Percentiles rank a stretch among this genome's conserved stretches.
Conservation (phyloP, 2,329 filamentous ascomycete genomes). For the Arthrobotrys pseudoclavata region DNA sequence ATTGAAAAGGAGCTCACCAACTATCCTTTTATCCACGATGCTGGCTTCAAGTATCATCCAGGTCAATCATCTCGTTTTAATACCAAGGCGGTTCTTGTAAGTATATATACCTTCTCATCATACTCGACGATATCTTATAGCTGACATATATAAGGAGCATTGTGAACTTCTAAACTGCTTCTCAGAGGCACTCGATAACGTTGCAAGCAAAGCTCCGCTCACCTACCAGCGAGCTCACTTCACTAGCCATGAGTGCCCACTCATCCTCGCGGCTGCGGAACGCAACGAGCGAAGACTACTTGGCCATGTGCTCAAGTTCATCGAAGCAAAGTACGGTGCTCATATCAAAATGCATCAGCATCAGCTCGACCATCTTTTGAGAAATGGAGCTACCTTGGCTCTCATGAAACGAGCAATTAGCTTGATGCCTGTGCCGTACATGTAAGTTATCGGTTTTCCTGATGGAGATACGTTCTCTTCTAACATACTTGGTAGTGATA, state of each 20-base stretch:
- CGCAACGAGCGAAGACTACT: slow-evolving; percentile 51
- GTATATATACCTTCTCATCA: slow-evolving; percentile 1
- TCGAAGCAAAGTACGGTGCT: slow-evolving; percentile 49
- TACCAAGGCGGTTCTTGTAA: slow-evolving; percentile 36
- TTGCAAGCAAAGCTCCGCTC: slow-evolving; percentile 39
- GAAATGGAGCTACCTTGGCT: slow-evolving; percentile 25
- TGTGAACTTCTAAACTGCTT: slow-evolving; percentile 46
- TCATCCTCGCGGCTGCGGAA: slow-evolving; percentile 45
- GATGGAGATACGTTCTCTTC: background rate
- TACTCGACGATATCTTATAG: background rate
- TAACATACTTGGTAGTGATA: slow-evolving; percentile 34
- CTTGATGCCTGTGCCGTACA: slow-evolving; percentile 43
- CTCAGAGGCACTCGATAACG: slow-evolving; percentile 43
- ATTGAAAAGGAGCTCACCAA: slow-evolving; percentile 34
- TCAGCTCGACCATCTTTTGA: slow-evolving; percentile 42
- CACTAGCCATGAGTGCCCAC: slow-evolving; percentile 37
- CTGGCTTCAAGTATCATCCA: slow-evolving; percentile 39
- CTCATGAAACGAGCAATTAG: slow-evolving; percentile 23
- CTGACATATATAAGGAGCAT: slow-evolving; percentile 33
- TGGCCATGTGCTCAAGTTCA: slow-evolving; percentile 44
- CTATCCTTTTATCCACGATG: slow-evolving; percentile 36
- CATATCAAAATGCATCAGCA: slow-evolving; percentile 41
- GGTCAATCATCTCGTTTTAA: slow-evolving; percentile 39
- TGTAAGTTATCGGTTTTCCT: slow-evolving; percentile 17
- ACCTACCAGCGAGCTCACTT: slow-evolving; percentile 48